Percentiles rank a stretch among this genome's conserved stretches.
Evolutionary conservation across 176 grass and related monocot genomes (phyloP).

Genomic region (Oryza coarctata): DNA sequence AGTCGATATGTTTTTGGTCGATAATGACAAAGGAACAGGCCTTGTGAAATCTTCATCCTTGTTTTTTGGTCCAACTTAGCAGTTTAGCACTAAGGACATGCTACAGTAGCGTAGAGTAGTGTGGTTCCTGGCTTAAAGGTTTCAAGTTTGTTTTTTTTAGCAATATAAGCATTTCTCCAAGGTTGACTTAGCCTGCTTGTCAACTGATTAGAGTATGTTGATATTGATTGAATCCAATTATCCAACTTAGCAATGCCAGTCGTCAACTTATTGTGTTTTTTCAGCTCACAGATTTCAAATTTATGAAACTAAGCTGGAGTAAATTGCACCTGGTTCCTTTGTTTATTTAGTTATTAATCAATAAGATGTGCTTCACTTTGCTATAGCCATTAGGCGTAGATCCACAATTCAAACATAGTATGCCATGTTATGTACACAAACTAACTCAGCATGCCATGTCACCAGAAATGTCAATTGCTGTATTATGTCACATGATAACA

Average conservation of each 20-base stretch:
- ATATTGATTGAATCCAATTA: neutral
- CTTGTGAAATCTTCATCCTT: neutral
- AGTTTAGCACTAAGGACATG: neutral
- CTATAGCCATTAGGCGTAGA: neutral
- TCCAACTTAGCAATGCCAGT: neutral
- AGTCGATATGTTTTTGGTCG: neutral
- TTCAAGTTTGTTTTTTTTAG: neutral
- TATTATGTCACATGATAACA: neutral
- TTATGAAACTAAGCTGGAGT: neutral
- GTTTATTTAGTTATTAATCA: neutral
- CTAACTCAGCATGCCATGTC: neutral
- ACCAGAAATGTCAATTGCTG: neutral
- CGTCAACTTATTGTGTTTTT: constrained; percentile 6
- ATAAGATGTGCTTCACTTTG: neutral
- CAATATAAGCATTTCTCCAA: neutral
- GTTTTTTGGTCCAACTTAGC: neutral
- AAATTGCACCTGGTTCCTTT: neutral
- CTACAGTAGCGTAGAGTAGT: neutral
- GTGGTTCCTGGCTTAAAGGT: neutral
- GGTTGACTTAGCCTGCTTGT: neutral
- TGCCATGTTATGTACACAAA: neutral
- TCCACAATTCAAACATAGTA: neutral
- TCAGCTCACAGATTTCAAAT: neutral
- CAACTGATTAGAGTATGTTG: neutral
- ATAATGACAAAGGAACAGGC: neutral